phyloP scores from a whole-genome alignment of 768 basidiomycete species.

The Boletales sp. region DNA sequence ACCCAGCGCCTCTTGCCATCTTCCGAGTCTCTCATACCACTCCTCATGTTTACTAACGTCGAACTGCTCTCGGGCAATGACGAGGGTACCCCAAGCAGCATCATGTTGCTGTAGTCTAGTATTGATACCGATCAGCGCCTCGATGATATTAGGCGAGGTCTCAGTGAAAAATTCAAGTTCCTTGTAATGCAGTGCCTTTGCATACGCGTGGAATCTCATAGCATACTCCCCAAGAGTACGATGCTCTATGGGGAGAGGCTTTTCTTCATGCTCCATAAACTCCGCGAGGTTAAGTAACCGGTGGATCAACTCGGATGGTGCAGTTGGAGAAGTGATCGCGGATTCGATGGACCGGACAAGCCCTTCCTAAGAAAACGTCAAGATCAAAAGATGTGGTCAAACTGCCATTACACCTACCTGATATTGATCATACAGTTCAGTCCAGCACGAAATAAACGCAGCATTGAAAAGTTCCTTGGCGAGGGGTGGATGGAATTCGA shows the following conservation, averaged over 20 bases:
- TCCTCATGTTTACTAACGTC: conserved; percentile 92
- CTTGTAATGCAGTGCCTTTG: conserved; percentile 98
- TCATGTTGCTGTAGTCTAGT: conserved; percentile 96
- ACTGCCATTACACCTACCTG: conserved; percentile 52
- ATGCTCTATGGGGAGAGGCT: conserved; percentile 89
- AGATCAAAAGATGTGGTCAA: background rate
- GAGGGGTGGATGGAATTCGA: conserved; percentile 86
- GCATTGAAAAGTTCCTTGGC: conserved; percentile 97
- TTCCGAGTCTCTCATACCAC: conserved; percentile 95
- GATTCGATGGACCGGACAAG: conserved; percentile 85
- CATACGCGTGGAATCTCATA: conserved; percentile 89
- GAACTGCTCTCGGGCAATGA: conserved; percentile 85
- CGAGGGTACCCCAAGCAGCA: conserved; percentile 95
- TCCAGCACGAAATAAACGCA: conserved; percentile 97
- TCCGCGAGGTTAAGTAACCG: conserved; percentile 91
- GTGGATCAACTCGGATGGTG: conserved; percentile 88
- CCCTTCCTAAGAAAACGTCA: conserved; percentile 65
- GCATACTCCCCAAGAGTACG: conserved; percentile 93
- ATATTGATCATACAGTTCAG: conserved; percentile 92
- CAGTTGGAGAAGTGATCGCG: conserved; percentile 73
- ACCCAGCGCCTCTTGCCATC: conserved; percentile 90
- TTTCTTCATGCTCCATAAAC: conserved; percentile 99
- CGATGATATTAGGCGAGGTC: conserved; percentile 85
- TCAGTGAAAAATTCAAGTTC: conserved; percentile 96
- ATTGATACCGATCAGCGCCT: conserved; percentile 94